Evolutionary conservation across 2,329 filamentous ascomycete genomes (phyloP), one percentile per base, ranked within the genome.

Genomic region (Fusarium sacchari): DNA sequence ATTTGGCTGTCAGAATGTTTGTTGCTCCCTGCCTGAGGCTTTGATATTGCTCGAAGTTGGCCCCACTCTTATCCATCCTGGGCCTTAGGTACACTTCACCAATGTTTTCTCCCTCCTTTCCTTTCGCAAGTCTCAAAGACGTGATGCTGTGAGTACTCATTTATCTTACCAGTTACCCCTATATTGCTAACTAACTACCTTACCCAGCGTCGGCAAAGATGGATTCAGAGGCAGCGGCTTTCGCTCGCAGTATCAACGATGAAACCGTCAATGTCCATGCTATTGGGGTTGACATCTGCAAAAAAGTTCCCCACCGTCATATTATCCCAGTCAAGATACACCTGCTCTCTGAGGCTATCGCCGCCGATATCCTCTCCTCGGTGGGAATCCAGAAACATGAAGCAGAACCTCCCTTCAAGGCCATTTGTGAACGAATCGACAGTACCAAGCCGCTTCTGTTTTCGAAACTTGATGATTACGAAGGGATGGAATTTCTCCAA

Each of bases 331-430:
- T 5, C 1, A 43, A 0, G n/a, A 5, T 24, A 1, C 9, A n/a
- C 22, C n/a, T 3, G 42, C 14, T 44, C 11, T 6, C 2, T 13
- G 0, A 13, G 13, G 18, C 18, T 10, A 46, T 46, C 24, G 0
- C 44, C 3, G 0, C 44, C 8, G 44, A 46, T 5, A 46, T 28
- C 12, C 5, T 46, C 12, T 0, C 10, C 8, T 14, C 17, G 0
- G 24, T 2, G 1, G 24, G 18, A 7, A 7, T 46, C 14, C 18
- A 28, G 5, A 28, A 4, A 10, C 5, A 14, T 0, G 24, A 46
- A 6, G 43, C 43, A 10, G 0, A 0, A 1, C 9, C 2, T 0
- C 24, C 15, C 0, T 43, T 43, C 6, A 0, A 2, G 0, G 10
- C 10, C 15, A 43, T 24, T 0, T 1, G 1, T 24, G 0, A 5